A percentile compares a stretch with the other conserved stretches of the same genome.
These are phyloP conservation scores for Solanum etuberosum DNA, from an alignment of 257 asterid species.

Conservation along the genomic window DNA sequence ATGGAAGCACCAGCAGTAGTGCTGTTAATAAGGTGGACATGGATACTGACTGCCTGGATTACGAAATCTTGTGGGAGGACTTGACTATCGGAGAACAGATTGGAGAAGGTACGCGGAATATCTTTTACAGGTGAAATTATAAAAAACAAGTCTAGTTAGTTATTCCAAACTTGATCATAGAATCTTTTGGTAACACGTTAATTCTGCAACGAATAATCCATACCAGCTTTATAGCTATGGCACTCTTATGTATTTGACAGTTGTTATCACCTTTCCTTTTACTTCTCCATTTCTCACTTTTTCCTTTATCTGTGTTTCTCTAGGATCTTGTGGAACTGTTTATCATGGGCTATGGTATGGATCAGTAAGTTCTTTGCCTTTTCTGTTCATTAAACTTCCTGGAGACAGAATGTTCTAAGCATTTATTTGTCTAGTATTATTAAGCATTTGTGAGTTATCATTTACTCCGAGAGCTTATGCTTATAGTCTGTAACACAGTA, in stretches of 20 bases:
- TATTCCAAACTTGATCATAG: neutral
- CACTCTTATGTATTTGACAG: neutral
- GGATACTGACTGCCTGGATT: slow-evolving; percentile 68
- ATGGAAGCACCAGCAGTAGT: slow-evolving; percentile 70
- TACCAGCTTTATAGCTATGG: neutral
- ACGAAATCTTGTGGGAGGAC: slow-evolving; percentile 93
- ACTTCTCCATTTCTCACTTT: slow-evolving; percentile 16
- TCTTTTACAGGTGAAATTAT: neutral
- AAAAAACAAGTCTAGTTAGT: neutral
- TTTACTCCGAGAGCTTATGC: neutral
- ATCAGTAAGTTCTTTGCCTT: slow-evolving; percentile 64
- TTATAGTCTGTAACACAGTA: neutral
- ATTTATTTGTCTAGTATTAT: neutral
- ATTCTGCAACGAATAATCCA: neutral
- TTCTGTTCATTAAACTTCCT: neutral
- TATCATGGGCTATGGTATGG: slow-evolving; percentile 95
- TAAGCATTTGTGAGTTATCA: neutral
- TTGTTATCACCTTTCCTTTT: neutral
- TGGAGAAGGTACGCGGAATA: slow-evolving; percentile 66
- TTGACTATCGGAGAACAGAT: slow-evolving; percentile 83
- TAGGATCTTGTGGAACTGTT: slow-evolving; percentile 98
- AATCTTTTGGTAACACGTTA: neutral
- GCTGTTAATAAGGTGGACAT: slow-evolving; percentile 59
- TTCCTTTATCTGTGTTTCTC: neutral
- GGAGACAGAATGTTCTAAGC: neutral